Percentiles rank a stretch among this genome's conserved stretches.
Conservation (phyloP, 2,329 filamentous ascomycete genomes). For the Colletotrichum tofieldiae region DNA sequence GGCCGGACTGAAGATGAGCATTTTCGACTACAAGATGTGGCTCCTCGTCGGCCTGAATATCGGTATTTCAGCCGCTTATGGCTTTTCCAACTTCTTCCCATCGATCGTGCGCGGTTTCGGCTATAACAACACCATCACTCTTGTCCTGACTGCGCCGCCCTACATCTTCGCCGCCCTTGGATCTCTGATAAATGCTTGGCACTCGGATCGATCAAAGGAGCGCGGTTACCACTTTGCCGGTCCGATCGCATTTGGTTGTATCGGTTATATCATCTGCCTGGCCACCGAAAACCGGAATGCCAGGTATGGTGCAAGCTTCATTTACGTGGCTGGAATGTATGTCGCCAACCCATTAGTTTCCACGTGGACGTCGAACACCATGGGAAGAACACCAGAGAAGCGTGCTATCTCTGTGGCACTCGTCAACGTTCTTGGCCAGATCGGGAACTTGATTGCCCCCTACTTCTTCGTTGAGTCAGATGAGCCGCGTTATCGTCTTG, state of each 20-base stretch:
- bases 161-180: constrained; percentile 46
- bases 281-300: constrained; percentile 44
- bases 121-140: constrained; percentile 45
- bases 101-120: constrained; percentile 46
- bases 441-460: constrained; percentile 48
- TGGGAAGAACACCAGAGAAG: constrained; percentile 48
- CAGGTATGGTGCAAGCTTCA: constrained; percentile 45
- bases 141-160: constrained; percentile 46
- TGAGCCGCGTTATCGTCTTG: constrained; percentile 46
- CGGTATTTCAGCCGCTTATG: constrained; percentile 44
- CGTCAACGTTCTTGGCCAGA: constrained; percentile 40
- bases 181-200: constrained; percentile 44
- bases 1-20: constrained; percentile 45
- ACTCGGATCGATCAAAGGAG: constrained; percentile 45
- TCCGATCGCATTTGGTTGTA: constrained; percentile 43
- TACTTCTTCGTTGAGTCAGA: constrained; percentile 48
- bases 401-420: constrained; percentile 46
- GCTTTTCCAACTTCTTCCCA: constrained; percentile 47
- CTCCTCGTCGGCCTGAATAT: constrained; percentile 46
- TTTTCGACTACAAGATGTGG: constrained; percentile 47
- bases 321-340: constrained; percentile 45
- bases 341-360: constrained; percentile 44
- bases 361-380: constrained; percentile 44
- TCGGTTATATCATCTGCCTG: constrained; percentile 47
- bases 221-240: constrained; percentile 46